Base-by-base conservation (phyloP, 164 flowering plant species). In the Magnolia sinica region DNA sequence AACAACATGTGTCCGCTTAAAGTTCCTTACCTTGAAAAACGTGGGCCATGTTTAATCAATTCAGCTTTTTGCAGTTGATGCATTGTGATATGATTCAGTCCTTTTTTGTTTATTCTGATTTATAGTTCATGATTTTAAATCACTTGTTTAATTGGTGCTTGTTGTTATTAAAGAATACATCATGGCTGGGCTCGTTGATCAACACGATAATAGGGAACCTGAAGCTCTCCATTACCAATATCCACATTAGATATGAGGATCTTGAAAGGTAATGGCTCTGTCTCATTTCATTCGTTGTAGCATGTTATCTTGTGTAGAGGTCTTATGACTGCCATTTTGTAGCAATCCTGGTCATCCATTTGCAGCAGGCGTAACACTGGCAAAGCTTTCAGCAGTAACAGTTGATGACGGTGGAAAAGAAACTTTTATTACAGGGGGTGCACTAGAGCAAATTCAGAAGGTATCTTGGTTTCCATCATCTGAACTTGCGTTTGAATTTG, bases 231-330 rank as follows among this genome's bases (percentile, higher is more conserved):
- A 89, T 96, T 75, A 90, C 98, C 58, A 94, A 94, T 86, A 87
- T 96, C 73, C 99, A 96, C 86, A 90, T 96, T 85, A 90, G 99
- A 94, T 96, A 96, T 76, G 99, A 94, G 81, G 99, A 96, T 86
- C 76, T 83, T 66, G 99, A 96, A 87, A 96, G 99, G 99, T 96
- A 86, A 52, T 11, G 19, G 24, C 8, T 50, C 67, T 63, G 74
- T 65, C 45, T 2, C 50, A 19, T 7, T 20, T 61, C n/a, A 24
- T 68, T 68, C n/a, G 29, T 66, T 8, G 10, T 19, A 50, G 50
- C 50, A 23, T 49, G 31, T 61, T 31, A 45, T 20, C 24, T 72
- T 45, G 31, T 72, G 19, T 67, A 8, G 63, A 50, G 76, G 63
- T 75, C 81, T 86, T 19, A 74, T 74, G n/a, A 64, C 29, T 78